These are phyloP conservation scores for Myriosclerotinia duriaeana DNA, from an alignment of 2,329 filamentous ascomycete genomes.

Conservation along the genomic window DNA sequence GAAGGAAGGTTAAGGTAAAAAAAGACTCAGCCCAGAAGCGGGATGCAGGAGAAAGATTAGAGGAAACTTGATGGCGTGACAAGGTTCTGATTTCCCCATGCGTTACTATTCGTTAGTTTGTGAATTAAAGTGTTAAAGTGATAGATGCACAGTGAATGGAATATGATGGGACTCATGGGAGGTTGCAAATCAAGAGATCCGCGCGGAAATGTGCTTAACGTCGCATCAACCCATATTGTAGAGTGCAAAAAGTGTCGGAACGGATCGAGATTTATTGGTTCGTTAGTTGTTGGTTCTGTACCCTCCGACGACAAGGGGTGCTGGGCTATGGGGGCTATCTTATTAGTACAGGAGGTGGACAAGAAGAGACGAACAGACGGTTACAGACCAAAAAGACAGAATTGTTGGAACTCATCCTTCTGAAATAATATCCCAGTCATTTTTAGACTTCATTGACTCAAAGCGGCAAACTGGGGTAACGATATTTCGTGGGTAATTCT, in stretches of 20 bases:
- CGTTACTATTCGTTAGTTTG: neutral
- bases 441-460: neutral
- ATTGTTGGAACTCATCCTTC: neutral
- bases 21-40: conserved; percentile 12
- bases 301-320: neutral
- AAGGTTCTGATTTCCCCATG: neutral
- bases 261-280: neutral
- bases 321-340: neutral
- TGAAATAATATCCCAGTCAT: conserved; percentile 11
- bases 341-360: neutral
- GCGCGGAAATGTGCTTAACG: conserved; percentile 4
- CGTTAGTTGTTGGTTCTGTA: neutral
- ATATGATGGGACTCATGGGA: neutral
- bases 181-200: neutral
- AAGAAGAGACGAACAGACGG: neutral
- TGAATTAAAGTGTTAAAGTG: neutral
- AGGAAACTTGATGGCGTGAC: neutral
- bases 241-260: neutral
- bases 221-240: neutral
- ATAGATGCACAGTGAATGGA: neutral
- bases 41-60: conserved; percentile 11
- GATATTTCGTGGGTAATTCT: neutral
- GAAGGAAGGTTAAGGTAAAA: conserved; percentile 14
- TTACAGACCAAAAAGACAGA: too few relatives aligned
- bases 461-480: neutral